Evolutionary conservation across 768 basidiomycete species (phyloP), one percentile per base, ranked within the genome.

Genomic region (Lactarius hengduanensis): DNA sequence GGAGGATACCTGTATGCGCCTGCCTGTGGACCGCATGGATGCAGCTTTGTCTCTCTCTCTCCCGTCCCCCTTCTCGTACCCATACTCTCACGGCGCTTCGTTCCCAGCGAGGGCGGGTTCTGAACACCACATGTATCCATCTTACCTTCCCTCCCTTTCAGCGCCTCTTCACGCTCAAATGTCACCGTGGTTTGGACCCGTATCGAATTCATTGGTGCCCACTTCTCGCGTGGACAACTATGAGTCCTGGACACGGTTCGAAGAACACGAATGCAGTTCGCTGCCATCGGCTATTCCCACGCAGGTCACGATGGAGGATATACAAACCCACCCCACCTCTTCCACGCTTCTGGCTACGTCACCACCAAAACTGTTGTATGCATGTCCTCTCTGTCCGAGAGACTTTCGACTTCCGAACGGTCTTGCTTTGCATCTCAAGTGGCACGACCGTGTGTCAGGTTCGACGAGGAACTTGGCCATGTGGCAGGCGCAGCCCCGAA

Each of bases 361-460:
- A 15, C 55, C 34, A 10, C 61, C 45, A 36, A 62, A 34, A 18
- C 34, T 58, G 26, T 18, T 65, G 43, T 65, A 64, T 69, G 53
- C 67, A 13, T 70, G 69, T 36, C 69, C 61, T 30, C 69, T 62
- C 32, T 70, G 69, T 50, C 55, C 58, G 54, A 41, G 69, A 16
- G 60, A 57, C 36, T 70, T 70, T 54, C 55, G 64, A 50, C 60
- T 70, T 38, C 67, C 69, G 13, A 70, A 70, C 20, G 69, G 69
- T 2, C 69, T 70, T 34, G 67, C 69, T 16, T 64, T 70, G 60
- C 69, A 70, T 26, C 59, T 70, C 28, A 69, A 69, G 54, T 70
- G 69, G 69, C 69, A 70, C 60, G 66, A 69, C 41, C 69, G 69
- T n/a, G 55, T 60, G 20, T 62, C 41, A 1, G 30, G 15, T 30